Evolutionary conservation across 139 green algal genomes (phyloP).

Genomic region (Trebouxia sp.): DNA sequence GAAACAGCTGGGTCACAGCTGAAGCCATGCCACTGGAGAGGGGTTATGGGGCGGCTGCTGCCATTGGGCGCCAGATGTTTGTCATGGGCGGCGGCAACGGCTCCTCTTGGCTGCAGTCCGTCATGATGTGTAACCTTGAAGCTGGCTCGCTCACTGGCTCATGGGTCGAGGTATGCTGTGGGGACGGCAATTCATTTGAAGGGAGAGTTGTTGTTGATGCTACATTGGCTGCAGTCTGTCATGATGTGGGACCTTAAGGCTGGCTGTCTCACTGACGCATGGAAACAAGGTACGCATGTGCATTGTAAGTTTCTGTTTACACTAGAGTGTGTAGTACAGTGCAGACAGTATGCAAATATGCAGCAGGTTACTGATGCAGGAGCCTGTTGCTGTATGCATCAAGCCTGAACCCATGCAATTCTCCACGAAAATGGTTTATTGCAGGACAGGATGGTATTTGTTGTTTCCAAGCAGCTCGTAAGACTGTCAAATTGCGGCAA

Average conservation of each 20-base stretch:
- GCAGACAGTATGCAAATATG: too few species aligned
- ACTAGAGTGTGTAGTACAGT: background rate
- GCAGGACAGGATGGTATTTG: too few species aligned
- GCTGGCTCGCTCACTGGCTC: background rate
- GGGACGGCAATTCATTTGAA: background rate
- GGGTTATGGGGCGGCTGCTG: constrained; percentile 39
- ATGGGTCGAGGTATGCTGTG: constrained; percentile 30
- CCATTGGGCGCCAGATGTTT: constrained; percentile 39
- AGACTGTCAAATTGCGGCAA: too few species aligned
- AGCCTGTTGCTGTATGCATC: too few species aligned
- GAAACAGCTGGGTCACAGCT: constrained; percentile 17
- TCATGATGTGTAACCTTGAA: constrained; percentile 22
- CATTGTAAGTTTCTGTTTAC: background rate
- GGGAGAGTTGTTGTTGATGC: too few species aligned
- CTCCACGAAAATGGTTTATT: too few species aligned
- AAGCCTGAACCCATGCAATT: too few species aligned
- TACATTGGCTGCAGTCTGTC: constrained; percentile 40
- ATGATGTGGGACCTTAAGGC: constrained; percentile 18
- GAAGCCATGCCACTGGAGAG: constrained; percentile 15
- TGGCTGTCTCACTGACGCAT: constrained; percentile 24
- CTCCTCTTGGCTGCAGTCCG: constrained; percentile 34
- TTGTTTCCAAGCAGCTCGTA: too few species aligned
- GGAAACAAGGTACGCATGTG: background rate
- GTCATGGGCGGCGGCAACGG: constrained; percentile 44
- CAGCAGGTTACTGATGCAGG: too few species aligned